Base-by-base conservation (phyloP, 306 rosid species). In the Sesbania bispinosa region DNA sequence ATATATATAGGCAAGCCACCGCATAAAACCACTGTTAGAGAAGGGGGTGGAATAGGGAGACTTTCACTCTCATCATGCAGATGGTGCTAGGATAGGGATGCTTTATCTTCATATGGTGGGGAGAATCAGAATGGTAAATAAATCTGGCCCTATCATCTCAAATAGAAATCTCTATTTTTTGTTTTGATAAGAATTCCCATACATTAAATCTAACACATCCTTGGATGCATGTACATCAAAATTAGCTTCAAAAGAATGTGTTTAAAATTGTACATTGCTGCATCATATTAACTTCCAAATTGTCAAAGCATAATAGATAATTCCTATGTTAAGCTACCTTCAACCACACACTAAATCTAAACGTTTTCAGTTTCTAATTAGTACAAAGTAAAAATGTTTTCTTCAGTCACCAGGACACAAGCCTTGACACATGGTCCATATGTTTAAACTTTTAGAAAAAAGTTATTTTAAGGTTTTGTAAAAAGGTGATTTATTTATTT, bases 181-280 rank as follows among this genome's bases (percentile, higher is more conserved):
- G n/a, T n/a, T n/a, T 21, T n/a, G 7, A 65, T 5, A 27, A n/a
- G 16, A 47, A 43, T 16, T 8, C 42, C 29, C 14, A 26, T 6
- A 15, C 55, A n/a, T 13, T 45, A 30, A 54, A 39, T 42, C 1
- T 26, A 14, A 14, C 3, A 51, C 52, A 23, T 4, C 38, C 35
- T 32, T 73, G 60, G 27, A 59, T 32, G 42, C 24, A n/a, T n/a
- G 36, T 45, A 18, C 66, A 32, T 38, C 60, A 60, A 46, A 72
- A 46, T 46, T 19, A 32, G 35, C 50, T 47, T 73, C 19, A 41
- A 55, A 55, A 27, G n/a, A 54, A 39, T 8, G 19, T 19, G 19
- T 62, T 41, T 20, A 3, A 26, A 73, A 47, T 21, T n/a, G n/a
- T n/a, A n/a, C n/a, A n/a, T n/a, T 61, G 14, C 71, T 15, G 16